Evolutionary conservation across 148 eudicot species (phyloP).

Genomic region (Amaranthus cruentus): DNA sequence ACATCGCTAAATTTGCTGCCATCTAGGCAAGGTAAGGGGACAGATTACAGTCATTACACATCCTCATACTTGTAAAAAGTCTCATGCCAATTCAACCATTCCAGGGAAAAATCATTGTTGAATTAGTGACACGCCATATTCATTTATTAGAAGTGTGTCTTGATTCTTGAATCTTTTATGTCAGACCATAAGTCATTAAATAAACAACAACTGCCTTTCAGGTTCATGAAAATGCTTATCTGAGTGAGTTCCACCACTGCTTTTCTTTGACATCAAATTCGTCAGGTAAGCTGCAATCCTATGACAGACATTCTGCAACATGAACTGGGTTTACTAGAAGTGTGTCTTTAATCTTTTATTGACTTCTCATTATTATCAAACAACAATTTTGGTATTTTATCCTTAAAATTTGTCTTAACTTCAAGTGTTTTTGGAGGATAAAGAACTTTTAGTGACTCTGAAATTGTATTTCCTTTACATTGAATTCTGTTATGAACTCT

Average conservation of each 20-base stretch:
- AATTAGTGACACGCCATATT: not conserved
- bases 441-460: too few relatives aligned
- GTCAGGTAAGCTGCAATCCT: slow-evolving; percentile 50
- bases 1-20: too few relatives aligned
- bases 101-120: not conserved
- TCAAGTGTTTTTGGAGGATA: too few relatives aligned
- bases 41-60: too few relatives aligned
- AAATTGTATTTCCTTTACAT: too few relatives aligned
- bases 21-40: too few relatives aligned
- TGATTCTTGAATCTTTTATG: not conserved
- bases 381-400: not conserved
- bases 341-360: not conserved
- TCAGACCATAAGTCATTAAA: slow-evolving; percentile 10
- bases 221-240: slow-evolving; percentile 99
- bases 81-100: too few relatives aligned
- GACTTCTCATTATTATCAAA: not conserved
- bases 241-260: slow-evolving; percentile 96
- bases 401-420: too few relatives aligned
- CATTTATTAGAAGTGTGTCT: not conserved
- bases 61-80: too few relatives aligned
- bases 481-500: too few relatives aligned
- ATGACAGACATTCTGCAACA: not conserved
- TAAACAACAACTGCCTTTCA: slow-evolving; percentile 28
- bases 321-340: slow-evolving; percentile 5
- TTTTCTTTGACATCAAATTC: slow-evolving; percentile 74